These are phyloP conservation scores for Acacia melanoxylon DNA, from an alignment of 306 rosid species.

Conservation along the genomic window DNA sequence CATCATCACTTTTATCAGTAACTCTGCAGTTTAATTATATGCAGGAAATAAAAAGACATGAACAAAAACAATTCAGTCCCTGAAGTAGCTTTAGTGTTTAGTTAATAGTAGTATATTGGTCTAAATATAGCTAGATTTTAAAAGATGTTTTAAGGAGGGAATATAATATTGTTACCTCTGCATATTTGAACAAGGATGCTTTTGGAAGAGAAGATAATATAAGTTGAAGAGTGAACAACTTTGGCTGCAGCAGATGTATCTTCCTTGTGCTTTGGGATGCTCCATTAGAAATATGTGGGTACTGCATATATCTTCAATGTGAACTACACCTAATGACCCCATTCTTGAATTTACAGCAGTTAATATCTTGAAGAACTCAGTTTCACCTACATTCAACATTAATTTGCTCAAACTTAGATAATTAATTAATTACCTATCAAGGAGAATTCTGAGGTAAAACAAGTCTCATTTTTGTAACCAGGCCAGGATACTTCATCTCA, in stretches of 20 bases:
- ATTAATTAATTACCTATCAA: background rate
- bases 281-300: conserved; percentile 86
- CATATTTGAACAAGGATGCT: conserved; percentile 43
- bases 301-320: conserved; percentile 75
- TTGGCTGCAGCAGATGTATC: conserved; percentile 61
- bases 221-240: conserved; percentile 49
- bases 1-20: conserved; percentile 37
- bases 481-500: background rate
- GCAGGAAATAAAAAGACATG: background rate
- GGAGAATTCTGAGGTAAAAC: background rate
- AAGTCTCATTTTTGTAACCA: background rate
- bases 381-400: conserved; percentile 49
- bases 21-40: conserved; percentile 28
- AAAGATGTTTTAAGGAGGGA: background rate
- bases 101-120: background rate
- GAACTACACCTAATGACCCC: conserved; percentile 74
- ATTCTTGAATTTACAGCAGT: conserved; percentile 74
- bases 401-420: background rate
- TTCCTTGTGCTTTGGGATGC: conserved; percentile 59
- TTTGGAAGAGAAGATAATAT: conserved; percentile 38
- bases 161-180: conserved; percentile 41
- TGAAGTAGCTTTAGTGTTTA: background rate
- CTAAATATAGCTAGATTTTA: too few relatives aligned
- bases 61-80: background rate
- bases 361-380: conserved; percentile 47